Evolutionary conservation across 208 protist species (phyloP).

Genomic region (Acanthamoeba royreba): DNA sequence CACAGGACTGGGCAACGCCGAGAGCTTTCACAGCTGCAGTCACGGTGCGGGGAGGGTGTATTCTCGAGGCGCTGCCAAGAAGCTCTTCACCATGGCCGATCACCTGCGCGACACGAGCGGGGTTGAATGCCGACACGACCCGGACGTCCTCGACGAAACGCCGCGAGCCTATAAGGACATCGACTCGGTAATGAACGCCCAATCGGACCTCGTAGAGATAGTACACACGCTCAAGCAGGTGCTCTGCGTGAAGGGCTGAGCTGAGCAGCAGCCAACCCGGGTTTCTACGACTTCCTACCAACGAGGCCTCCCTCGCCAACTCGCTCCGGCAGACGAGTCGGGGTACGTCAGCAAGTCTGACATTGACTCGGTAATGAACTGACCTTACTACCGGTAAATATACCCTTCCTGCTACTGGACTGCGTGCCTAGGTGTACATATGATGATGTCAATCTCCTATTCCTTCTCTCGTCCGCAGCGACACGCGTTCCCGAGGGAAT

Average conservation of each 20-base stretch:
- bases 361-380: too few species aligned
- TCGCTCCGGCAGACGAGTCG: too few species aligned
- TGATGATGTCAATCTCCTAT: too few species aligned
- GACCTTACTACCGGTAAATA: too few species aligned
- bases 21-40: conserved; percentile 83
- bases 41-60: conserved; percentile 85
- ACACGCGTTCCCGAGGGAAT: too few species aligned
- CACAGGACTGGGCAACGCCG: conserved; percentile 79
- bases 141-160: conserved; percentile 84
- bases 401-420: too few species aligned
- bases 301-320: too few species aligned
- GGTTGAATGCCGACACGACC: conserved; percentile 65
- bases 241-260: conserved; percentile 86
- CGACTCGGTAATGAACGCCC: conserved; percentile 84
- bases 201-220: conserved; percentile 84
- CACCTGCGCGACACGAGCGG: conserved; percentile 77
- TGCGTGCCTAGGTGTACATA: too few species aligned
- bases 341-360: too few species aligned
- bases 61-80: conserved; percentile 81
- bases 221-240: conserved; percentile 81
- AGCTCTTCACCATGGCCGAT: conserved; percentile 83
- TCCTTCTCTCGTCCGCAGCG: too few species aligned
- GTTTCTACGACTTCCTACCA: too few species aligned
- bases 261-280: too few species aligned
- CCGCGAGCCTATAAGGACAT: conserved; percentile 87